phyloP scores from a whole-genome alignment of 116 monocot genomes.

The Zostera marina region DNA sequence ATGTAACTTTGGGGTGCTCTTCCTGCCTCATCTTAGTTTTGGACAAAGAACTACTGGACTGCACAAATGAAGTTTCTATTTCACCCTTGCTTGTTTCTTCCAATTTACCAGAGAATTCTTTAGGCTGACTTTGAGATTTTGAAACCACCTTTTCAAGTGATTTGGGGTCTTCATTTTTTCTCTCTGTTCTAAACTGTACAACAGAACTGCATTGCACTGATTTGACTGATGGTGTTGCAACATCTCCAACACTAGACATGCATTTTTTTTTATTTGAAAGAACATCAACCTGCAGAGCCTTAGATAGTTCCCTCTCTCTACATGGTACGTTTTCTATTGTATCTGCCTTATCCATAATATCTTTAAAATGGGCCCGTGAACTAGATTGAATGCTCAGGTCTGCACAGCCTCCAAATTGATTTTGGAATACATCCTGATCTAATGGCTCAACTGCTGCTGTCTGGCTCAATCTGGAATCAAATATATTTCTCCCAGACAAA shows the following conservation, averaged over 20 bases:
- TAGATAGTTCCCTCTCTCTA: slow-evolving; percentile 1
- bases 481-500: slow-evolving; percentile 1
- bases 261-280: background rate
- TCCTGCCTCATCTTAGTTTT: slow-evolving; percentile 6
- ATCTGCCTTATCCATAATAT: background rate
- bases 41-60: slow-evolving; percentile 6
- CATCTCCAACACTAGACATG: background rate
- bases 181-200: slow-evolving; percentile 10
- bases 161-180: slow-evolving; percentile 12
- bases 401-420: slow-evolving; percentile 3
- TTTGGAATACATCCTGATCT: slow-evolving; percentile 10
- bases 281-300: background rate
- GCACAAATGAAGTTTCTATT: slow-evolving; percentile 1
- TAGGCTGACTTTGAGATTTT: slow-evolving; percentile 12
- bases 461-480: slow-evolving; percentile 1
- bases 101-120: slow-evolving; percentile 3
- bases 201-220: background rate
- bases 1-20: slow-evolving; percentile 6
- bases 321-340: background rate
- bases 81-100: slow-evolving; percentile 15
- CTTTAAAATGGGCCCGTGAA: slow-evolving; percentile 3
- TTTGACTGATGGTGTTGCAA: background rate
- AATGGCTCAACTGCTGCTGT: background rate
- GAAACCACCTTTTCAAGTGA: slow-evolving; percentile 17
- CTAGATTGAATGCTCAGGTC: slow-evolving; percentile 12